Conservation (phyloP, 805 yeast genomes). For the Hanseniaspora jakobsenii region DNA sequence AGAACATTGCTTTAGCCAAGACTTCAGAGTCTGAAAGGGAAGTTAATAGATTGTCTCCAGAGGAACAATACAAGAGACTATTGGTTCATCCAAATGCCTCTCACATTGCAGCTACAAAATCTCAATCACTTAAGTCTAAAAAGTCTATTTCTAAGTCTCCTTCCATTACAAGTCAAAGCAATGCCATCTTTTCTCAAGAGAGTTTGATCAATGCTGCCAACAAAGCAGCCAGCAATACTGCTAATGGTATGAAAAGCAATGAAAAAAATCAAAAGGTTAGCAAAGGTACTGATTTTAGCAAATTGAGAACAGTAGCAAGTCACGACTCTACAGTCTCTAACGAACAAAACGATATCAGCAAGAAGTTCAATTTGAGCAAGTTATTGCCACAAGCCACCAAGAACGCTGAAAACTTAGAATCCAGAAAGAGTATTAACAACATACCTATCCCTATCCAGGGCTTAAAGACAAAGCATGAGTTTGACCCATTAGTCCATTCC, state of each 20-base stretch:
- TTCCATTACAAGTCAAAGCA: no score
- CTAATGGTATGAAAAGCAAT: no score
- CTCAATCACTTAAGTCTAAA: background rate
- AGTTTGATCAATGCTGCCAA: slow-evolving; percentile 6
- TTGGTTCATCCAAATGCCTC: slow-evolving; percentile 27
- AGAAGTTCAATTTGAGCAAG: slow-evolving; percentile 12
- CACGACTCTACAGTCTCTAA: background rate
- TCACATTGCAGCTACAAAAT: slow-evolving; percentile 25
- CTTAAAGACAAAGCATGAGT: slow-evolving; percentile 39
- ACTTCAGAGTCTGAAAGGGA: background rate
- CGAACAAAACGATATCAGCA: no score
- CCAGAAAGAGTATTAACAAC: background rate
- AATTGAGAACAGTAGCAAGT: background rate
- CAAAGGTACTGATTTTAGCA: background rate
- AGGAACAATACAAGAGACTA: slow-evolving; percentile 41
- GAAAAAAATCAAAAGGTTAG: no score
- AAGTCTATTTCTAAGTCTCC: no score
- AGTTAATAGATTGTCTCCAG: slow-evolving; percentile 19
- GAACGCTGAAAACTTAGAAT: slow-evolving; percentile 5
- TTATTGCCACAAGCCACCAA: slow-evolving; percentile 11
- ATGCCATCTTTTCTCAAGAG: slow-evolving; percentile 1
- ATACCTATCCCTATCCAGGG: slow-evolving; percentile 8
- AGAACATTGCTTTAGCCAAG: slow-evolving; percentile 41
- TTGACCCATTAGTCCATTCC: slow-evolving; percentile 27
- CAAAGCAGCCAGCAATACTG: slow-evolving; percentile 6